Evolutionary conservation across 352 stramenopile genomes (phyloP), one percentile per base, ranked within the genome.

Genomic region (Phytophthora aleatoria): DNA sequence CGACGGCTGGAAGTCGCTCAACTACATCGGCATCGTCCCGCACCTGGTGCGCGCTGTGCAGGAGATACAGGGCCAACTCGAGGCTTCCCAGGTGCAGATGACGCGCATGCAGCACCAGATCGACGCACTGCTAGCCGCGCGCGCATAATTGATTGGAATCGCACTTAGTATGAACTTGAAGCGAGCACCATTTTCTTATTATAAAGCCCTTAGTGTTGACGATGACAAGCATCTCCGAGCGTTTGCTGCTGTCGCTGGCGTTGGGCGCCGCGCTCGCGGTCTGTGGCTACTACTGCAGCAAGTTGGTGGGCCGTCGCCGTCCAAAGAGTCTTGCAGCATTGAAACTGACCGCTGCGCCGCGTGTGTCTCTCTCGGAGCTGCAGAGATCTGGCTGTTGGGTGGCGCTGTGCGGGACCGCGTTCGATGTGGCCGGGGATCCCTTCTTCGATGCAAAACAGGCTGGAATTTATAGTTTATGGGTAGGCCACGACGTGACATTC

Each of bases 21-120:
- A 90, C 50, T 92, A 94, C 67, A 41, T 72, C 3, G 79, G 71
- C 11, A 64, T 93, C 28, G 67, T 78, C 6, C 82, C 82, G n/a
- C 60, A 90, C 27, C 51, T 92, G 35, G 73, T 91, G 27, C 71
- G 79, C 27, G 58, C 70, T 5, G 16, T 91, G 24, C 84, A 93
- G 57, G 82, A 90, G 44, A 42, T 91, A 43, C 78, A 85, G 39
- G 11, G 45, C 3, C 55, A 83, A 42, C 50, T 81, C 16, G 52
- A 57, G 3, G 31, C 50, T 20, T 57, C 43, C 1, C 65, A 59
- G 42, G 20, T 26, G 50, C 49, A 59, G 33, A 58, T 69, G 26
- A 43, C 26, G 43, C 27, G 13, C 41, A 57, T 73, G 53, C 65
- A 65, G 39, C 43, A 64, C 41, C 57, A 76, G 51, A 55, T 79